Percentiles rank a stretch among this genome's conserved stretches.
phyloP scores from a whole-genome alignment of 169 alveolate species.

The Eimeria acervulina region DNA sequence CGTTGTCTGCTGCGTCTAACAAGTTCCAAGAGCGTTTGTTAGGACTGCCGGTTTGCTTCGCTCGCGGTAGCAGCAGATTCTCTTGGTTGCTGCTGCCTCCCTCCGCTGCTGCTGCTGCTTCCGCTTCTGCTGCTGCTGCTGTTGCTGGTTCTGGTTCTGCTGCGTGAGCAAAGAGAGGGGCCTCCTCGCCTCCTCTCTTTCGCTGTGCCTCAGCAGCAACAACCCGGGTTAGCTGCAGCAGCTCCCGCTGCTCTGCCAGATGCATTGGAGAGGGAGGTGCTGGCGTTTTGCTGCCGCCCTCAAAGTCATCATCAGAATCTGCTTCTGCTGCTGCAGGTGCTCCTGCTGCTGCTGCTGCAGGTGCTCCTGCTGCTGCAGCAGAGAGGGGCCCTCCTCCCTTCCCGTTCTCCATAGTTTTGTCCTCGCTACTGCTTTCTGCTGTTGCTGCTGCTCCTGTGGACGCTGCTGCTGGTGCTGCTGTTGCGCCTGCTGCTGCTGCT shows the following conservation, averaged over 20 bases:
- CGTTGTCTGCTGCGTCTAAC: background rate
- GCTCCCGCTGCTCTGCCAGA: slow-evolving; percentile 76
- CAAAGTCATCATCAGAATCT: background rate
- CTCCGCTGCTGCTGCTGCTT: background rate
- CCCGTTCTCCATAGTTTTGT: background rate
- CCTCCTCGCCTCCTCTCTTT: background rate
- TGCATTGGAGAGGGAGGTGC: slow-evolving; percentile 78
- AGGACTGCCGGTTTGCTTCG: background rate
- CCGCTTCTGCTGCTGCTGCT: background rate
- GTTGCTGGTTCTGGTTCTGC: background rate
- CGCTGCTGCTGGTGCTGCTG: too few relatives aligned
- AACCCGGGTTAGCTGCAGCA: slow-evolving; percentile 61
- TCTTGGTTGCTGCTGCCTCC: background rate
- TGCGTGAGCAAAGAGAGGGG: background rate
- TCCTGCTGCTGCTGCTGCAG: slow-evolving; percentile 67
- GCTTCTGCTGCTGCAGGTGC: background rate
- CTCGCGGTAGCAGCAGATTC: background rate
- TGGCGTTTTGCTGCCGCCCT: slow-evolving; percentile 3
- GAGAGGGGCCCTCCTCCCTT: background rate
- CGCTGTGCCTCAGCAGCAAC: slow-evolving; percentile 41
- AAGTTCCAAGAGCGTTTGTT: background rate
- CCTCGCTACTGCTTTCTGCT: too few relatives aligned
- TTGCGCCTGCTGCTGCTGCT: too few relatives aligned
- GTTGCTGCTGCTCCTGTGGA: too few relatives aligned
- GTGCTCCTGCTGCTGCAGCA: background rate